Base-by-base conservation (phyloP, 2,329 filamentous ascomycete species). In the Apiospora marii region DNA sequence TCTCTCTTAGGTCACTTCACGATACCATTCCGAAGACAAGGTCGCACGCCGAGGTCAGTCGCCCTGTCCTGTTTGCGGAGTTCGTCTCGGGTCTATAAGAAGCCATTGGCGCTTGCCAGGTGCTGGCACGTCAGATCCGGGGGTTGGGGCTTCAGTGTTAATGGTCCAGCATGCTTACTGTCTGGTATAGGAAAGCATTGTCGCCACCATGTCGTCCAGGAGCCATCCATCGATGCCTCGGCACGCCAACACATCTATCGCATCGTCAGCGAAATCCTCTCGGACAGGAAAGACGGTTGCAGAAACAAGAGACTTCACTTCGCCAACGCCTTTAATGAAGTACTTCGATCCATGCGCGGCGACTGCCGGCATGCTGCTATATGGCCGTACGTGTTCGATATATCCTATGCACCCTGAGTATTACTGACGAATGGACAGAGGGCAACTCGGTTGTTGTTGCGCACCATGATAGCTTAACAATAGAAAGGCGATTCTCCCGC, bases 291-390 rank as follows among this genome's bases (percentile, higher is more conserved):
- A 77, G 49, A 72, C 75, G 48, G 78, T 82, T 72, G 79, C 82
- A 43, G 83, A 86, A 79, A 80, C 86, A 78, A 85, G 86, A 80
- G 87, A 91, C 78, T 87, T 88, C 78, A 83, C 85, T 72, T 84
- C 88, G 72, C 84, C 88, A 61, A 84, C 82, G 71, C 82, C 85
- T 71, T 82, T 87, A 34, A 80, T 85, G 74, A 87, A 85, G 77
- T 88, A 91, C 74, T 94, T 98, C 77, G 93, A 96, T 77, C 93
- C 96, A 72, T 97, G 94, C 82, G 94, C 95, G 24, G 95, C 96
- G 43, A 98, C 96, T 5, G 94, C 93, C 1, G 94, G 94, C 34
- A 93, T 96, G 86, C 93, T 99, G 76, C 88, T 99, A 37, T 98
- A 97, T 83, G 92, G 94, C 34, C 90, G 80, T 81, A 78, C 72